These are phyloP conservation scores for Trichoderma arundinaceum DNA, from an alignment of 2,329 filamentous ascomycete genomes.

Conservation along the genomic window DNA sequence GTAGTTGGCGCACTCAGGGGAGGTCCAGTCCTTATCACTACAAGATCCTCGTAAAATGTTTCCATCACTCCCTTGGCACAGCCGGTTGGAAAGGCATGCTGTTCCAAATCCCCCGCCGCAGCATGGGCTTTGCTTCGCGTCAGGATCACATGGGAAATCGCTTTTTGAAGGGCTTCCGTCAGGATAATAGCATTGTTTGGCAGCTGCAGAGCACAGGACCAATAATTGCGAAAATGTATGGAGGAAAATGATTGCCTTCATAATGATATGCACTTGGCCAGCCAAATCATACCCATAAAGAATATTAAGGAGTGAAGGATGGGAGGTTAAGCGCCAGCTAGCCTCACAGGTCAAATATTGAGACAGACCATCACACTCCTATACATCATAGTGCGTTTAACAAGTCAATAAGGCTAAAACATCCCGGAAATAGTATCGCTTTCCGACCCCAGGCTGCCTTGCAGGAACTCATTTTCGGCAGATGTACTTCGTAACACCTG, in stretches of 20 bases:
- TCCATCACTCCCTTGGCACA: conserved; percentile 3
- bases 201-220: not conserved
- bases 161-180: not conserved
- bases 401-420: conserved; percentile 1
- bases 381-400: not conserved
- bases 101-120: conserved; percentile 6
- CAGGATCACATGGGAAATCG: conserved; percentile 14
- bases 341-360: not conserved
- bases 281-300: not conserved
- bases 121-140: conserved; percentile 4
- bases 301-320: not conserved
- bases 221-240: not conserved
- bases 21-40: conserved; percentile 7
- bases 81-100: not conserved
- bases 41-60: conserved; percentile 13
- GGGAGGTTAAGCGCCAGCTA: not conserved
- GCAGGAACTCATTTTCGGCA: not conserved
- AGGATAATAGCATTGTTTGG: conserved; percentile 7
- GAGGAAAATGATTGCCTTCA: not conserved
- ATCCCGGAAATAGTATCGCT: not conserved
- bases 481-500: not conserved
- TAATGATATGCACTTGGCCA: not conserved
- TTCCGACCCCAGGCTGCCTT: not conserved
- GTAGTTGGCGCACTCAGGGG: not conserved
- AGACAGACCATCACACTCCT: not conserved